Percentiles rank a stretch among this genome's conserved stretches.
Conservation (phyloP, 805 yeast species). For the Candida coleopterorum region DNA sequence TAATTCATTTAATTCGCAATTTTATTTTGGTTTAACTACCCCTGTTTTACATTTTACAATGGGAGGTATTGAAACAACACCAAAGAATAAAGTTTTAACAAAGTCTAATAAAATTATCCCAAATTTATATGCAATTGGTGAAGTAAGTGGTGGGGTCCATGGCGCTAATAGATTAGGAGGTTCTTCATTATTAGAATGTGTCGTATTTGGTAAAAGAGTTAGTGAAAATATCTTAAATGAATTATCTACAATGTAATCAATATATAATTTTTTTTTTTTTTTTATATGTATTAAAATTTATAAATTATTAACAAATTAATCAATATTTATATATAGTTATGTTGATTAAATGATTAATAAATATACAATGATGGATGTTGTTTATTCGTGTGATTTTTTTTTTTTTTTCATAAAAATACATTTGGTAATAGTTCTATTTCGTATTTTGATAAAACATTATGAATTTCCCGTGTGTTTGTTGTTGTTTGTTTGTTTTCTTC, state of each 20-base stretch:
- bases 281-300: slow-evolving; percentile 1
- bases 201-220: slow-evolving; percentile 45
- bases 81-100: slow-evolving; percentile 36
- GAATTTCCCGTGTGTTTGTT: neutral
- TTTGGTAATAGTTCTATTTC: too few species aligned
- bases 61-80: slow-evolving; percentile 63
- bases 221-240: slow-evolving; percentile 2
- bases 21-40: slow-evolving; percentile 50
- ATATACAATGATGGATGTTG: too few species aligned
- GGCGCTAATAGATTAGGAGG: slow-evolving; percentile 62
- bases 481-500: too few species aligned
- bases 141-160: slow-evolving; percentile 65
- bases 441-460: too few species aligned
- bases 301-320: neutral
- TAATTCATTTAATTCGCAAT: slow-evolving; percentile 11
- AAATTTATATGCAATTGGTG: slow-evolving; percentile 62
- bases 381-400: too few species aligned
- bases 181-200: slow-evolving; percentile 54
- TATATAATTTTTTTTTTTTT: neutral
- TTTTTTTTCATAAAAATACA: neutral
- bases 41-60: slow-evolving; percentile 65
- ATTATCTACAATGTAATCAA: neutral
- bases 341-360: neutral
- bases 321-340: neutral
- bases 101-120: slow-evolving; percentile 26